phyloP scores from a whole-genome alignment of 805 yeast genomes.

The Torulaspora quercuum region DNA sequence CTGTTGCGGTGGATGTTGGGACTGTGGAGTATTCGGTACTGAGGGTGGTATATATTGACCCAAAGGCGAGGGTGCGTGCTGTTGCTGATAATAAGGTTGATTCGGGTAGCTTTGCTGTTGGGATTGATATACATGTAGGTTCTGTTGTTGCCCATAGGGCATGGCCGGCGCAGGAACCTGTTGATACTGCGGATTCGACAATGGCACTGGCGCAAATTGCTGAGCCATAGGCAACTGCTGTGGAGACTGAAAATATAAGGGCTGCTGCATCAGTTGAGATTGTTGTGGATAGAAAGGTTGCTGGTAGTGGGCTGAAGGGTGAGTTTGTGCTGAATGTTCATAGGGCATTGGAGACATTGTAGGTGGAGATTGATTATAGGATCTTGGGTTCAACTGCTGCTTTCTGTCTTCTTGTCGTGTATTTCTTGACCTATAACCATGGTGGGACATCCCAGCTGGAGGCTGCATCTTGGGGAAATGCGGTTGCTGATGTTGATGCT shows the following conservation, averaged over 20 bases:
- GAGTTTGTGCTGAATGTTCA: neutral
- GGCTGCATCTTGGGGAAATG: slow-evolving; percentile 17
- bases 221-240: slow-evolving; percentile 5
- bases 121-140: too few relatives aligned
- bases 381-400: neutral
- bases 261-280: slow-evolving; percentile 8
- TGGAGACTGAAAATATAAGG: slow-evolving; percentile 10
- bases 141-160: slow-evolving; percentile 11
- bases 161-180: slow-evolving; percentile 5
- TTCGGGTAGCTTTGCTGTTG: slow-evolving; percentile 12
- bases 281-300: slow-evolving; percentile 8
- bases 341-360: neutral
- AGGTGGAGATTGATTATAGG: slow-evolving; percentile 3
- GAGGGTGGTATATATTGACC: neutral
- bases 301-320: neutral
- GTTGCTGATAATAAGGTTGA: slow-evolving; percentile 10
- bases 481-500: slow-evolving; percentile 10
- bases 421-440: slow-evolving; percentile 22
- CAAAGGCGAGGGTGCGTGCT: neutral
- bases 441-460: slow-evolving; percentile 17
- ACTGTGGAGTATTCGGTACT: neutral
- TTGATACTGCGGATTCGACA: slow-evolving; percentile 4
- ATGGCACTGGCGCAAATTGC: neutral
- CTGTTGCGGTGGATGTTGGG: slow-evolving; percentile 9
- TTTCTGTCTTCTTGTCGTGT: slow-evolving; percentile 12